phyloP scores from a whole-genome alignment of 805 yeast species.

The Wickerhamomyces hampshirensis region DNA sequence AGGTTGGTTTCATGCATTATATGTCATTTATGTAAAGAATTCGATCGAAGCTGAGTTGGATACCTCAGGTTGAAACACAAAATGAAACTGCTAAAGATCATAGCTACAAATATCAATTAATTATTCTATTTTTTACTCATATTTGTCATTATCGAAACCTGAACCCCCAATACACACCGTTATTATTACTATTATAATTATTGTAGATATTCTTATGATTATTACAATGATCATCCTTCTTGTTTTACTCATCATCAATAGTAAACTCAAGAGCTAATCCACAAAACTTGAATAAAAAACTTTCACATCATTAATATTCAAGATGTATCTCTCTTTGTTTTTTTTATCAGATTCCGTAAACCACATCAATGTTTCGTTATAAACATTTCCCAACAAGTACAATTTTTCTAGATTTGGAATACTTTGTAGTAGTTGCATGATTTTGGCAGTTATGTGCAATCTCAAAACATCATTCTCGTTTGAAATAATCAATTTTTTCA shows the following conservation, averaged over 20 bases:
- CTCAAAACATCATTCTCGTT: slow-evolving; percentile 24
- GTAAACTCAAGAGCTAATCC: slow-evolving; percentile 1
- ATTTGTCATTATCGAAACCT: not conserved
- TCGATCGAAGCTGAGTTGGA: not conserved
- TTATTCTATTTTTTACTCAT: too few species aligned
- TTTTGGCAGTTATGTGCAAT: slow-evolving; percentile 28
- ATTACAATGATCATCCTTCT: slow-evolving; percentile 6
- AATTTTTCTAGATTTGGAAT: slow-evolving; percentile 28
- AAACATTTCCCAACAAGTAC: slow-evolving; percentile 28
- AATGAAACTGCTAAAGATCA: too few species aligned
- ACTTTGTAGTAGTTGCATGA: slow-evolving; percentile 27
- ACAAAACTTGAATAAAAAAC: slow-evolving; percentile 30
- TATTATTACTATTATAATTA: too few species aligned
- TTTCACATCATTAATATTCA: slow-evolving; percentile 28
- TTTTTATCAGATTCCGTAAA: slow-evolving; percentile 25
- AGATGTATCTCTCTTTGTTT: slow-evolving; percentile 23
- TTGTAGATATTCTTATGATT: not conserved
- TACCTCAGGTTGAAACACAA: not conserved
- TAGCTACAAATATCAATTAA: too few species aligned
- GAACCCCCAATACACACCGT: not conserved
- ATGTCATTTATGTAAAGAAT: too few species aligned
- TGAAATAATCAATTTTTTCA: slow-evolving; percentile 25
- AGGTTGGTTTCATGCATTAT: too few species aligned
- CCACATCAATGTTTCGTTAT: slow-evolving; percentile 29
- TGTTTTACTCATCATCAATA: slow-evolving; percentile 4